phyloP scores from a whole-genome alignment of 106 monocot species.

The Alisma plantagoaquatica region DNA sequence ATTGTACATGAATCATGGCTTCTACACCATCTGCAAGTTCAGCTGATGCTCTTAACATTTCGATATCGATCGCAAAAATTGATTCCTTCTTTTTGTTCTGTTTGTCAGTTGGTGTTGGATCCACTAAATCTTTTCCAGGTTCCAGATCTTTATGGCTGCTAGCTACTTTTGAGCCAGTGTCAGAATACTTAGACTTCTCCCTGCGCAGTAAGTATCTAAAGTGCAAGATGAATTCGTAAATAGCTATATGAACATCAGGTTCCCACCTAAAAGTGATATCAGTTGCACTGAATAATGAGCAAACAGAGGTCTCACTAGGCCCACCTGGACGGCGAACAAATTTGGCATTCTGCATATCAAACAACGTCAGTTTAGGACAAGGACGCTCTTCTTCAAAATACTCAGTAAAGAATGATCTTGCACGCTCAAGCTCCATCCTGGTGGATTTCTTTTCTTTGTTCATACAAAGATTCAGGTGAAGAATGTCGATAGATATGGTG shows the following conservation, averaged over 20 bases:
- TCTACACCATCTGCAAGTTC: conserved; percentile 96
- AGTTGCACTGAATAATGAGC: conserved; percentile 80
- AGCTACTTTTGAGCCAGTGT: conserved; percentile 27
- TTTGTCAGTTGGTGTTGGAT: conserved; percentile 34
- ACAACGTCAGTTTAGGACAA: conserved; percentile 38
- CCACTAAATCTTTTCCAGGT: conserved; percentile 16
- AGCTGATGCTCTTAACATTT: conserved; percentile 65
- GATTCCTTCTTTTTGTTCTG: conserved; percentile 48
- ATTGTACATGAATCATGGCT: conserved; percentile 57
- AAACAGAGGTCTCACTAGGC: conserved; percentile 55
- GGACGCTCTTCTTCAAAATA: conserved; percentile 38
- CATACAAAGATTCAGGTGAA: conserved; percentile 34
- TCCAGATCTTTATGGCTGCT: conserved; percentile 13
- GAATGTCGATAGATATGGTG: conserved; percentile 54
- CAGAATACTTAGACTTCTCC: conserved; percentile 26
- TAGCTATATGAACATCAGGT: conserved; percentile 81
- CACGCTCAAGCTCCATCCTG: conserved; percentile 68
- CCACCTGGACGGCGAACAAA: conserved; percentile 76
- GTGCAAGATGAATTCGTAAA: conserved; percentile 43
- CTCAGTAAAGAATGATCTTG: conserved; percentile 54
- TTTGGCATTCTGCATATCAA: conserved; percentile 89
- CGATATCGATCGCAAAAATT: conserved; percentile 82
- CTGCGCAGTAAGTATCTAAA: conserved; percentile 49
- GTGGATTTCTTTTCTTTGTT: conserved; percentile 72
- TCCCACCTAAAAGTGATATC: conserved; percentile 81